A percentile compares a stretch with the other conserved stretches of the same genome.
Evolutionary conservation across 2,329 filamentous ascomycete genomes (phyloP).

Genomic region (Microthyrium microscopicum): DNA sequence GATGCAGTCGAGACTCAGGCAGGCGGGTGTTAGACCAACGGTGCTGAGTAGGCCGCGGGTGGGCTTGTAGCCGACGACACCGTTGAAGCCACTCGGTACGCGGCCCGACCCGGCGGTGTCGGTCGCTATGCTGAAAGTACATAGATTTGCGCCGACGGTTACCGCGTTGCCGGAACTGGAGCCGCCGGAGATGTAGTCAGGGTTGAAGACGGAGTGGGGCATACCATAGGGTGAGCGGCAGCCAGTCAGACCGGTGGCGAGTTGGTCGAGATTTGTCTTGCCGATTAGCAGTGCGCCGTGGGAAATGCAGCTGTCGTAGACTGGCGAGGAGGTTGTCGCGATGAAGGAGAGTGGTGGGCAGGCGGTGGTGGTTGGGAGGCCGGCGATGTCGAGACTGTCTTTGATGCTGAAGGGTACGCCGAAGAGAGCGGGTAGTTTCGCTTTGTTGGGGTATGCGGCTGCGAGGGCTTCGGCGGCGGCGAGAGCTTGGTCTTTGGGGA

Average conservation of each 20-base stretch:
- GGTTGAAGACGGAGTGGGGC: slow-evolving; percentile 34
- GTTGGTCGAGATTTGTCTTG: slow-evolving; percentile 45
- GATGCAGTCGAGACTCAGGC: slow-evolving; percentile 40
- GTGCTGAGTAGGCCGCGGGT: slow-evolving; percentile 36
- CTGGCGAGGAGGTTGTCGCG: slow-evolving; percentile 30
- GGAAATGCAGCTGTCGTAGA: slow-evolving; percentile 31
- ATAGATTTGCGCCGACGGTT: slow-evolving; percentile 34
- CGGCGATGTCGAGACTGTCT: slow-evolving; percentile 37
- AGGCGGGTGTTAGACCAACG: slow-evolving; percentile 36
- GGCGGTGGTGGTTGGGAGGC: slow-evolving; percentile 33
- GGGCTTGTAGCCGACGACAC: slow-evolving; percentile 33
- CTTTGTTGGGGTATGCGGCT: slow-evolving; percentile 22
- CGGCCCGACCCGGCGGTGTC: slow-evolving; percentile 39
- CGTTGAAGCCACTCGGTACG: slow-evolving; percentile 37
- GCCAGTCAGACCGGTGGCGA: slow-evolving; percentile 44
- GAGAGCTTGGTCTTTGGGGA: slow-evolving; percentile 22
- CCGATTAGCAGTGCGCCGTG: slow-evolving; percentile 42
- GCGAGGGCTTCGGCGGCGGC: slow-evolving; percentile 25
- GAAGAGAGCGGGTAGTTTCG: slow-evolving; percentile 32
- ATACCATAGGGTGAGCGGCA: slow-evolving; percentile 41
- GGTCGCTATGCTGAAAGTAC: slow-evolving; percentile 39
- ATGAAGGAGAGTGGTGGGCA: slow-evolving; percentile 34
- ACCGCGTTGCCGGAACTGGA: slow-evolving; percentile 40
- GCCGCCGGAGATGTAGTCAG: slow-evolving; percentile 37
- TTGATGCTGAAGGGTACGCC: slow-evolving; percentile 41